A percentile compares a stretch with the other conserved stretches of the same genome.
Evolutionary conservation across 148 eudicot species (phyloP).

Genomic region (Chenopodium berlandieri): DNA sequence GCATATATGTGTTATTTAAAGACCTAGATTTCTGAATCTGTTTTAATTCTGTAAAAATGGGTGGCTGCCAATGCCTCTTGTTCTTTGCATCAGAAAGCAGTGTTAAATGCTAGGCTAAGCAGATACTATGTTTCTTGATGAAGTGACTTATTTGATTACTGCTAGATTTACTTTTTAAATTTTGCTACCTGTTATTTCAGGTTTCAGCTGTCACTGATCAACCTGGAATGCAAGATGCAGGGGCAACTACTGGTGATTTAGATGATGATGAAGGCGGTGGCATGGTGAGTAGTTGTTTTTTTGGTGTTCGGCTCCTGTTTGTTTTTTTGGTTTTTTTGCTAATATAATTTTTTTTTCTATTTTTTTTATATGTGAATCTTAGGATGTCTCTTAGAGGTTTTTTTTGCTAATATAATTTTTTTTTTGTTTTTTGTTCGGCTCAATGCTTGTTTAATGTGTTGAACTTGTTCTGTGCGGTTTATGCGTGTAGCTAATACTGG

Average conservation of each 20-base stretch:
- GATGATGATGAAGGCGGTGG: constrained; percentile 94
- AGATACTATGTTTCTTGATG: not conserved
- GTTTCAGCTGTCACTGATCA: constrained; percentile 87
- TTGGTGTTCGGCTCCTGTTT: not conserved
- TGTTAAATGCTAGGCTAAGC: not conserved
- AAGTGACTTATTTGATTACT: not conserved
- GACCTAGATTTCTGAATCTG: not conserved
- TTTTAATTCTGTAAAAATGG: too few relatives aligned
- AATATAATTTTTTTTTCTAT: not conserved
- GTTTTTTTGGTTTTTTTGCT: not conserved
- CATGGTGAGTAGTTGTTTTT: constrained; percentile 54
- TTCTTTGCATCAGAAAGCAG: not conserved
- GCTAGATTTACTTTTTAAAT: constrained; percentile 7
- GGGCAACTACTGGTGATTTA: constrained; percentile 69
- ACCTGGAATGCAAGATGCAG: constrained; percentile 66
- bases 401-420: too few relatives aligned
- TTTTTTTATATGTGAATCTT: too few relatives aligned
- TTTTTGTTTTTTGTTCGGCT: too few relatives aligned
- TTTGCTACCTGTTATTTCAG: constrained; percentile 35
- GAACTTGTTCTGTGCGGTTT: not conserved
- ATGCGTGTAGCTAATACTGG: too few relatives aligned
- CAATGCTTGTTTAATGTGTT: not conserved
- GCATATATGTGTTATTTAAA: not conserved
- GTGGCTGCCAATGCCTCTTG: not conserved
- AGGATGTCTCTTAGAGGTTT: too few relatives aligned